Base-by-base conservation (phyloP, 2,329 filamentous ascomycete species). In the Raffaelea ambrosiae region DNA sequence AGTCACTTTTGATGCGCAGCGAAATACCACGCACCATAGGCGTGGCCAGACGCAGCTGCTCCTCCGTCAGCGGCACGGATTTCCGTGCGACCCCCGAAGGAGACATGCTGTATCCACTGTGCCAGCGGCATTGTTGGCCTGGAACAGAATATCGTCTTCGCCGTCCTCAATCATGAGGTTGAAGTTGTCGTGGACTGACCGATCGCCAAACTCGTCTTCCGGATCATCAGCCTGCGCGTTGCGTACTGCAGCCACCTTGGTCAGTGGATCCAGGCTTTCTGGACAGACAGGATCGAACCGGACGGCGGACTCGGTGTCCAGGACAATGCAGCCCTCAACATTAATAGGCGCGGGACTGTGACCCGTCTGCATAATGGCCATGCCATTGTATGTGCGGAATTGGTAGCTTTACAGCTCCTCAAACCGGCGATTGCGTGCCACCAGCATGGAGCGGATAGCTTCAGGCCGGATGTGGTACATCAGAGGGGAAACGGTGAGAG, bases 1-100 rank as follows among this genome's bases (percentile, higher is more conserved):
- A 68, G 62, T 68, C 66, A 73, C 40, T 60, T 55, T 68, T 69
- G 41, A 61, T 61, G 52, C 66, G 66, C 20, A 72, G 61, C 0
- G 64, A 59, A 48, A 73, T 78, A 1, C 73, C 74, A 21, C 65
- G 62, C 57, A 60, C 58, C 36, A 54, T 51, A 38, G 52, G 58
- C 14, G 52, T 58, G 44, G 51, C 55, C 40, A 56, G 51, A 47
- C 62, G 51, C 21, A 55, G 53, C 42, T 61, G 56, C 20, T 56
- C 57, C 0, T 57, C 53, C 2, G 56, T 61, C 22, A 62, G 52
- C 31, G 48, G 46, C 11, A 49, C n/a, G 7, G 19, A n/a, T n/a
- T n/a, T 18, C 35, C 10, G 35, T 38, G 35, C 35, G 8, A n/a
- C 18, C 35, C 9, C 10, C 9, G 18, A 40, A 46, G n/a, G n/a